Conservation (phyloP, 2,329 filamentous ascomycete species). For the Monosporascus cannonballus region DNA sequence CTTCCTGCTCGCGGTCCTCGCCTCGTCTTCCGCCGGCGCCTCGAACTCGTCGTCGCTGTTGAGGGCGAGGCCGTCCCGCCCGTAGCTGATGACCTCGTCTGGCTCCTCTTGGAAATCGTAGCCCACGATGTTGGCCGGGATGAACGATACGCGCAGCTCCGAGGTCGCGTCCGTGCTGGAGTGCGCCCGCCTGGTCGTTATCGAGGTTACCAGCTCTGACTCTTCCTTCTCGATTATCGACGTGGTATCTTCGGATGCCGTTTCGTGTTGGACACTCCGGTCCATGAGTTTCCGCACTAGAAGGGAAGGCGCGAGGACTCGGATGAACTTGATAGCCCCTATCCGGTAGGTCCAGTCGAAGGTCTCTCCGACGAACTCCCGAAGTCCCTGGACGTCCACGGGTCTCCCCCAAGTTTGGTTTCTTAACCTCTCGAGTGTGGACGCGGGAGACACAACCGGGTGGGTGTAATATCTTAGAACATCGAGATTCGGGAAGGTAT, state of each 20-base stretch:
- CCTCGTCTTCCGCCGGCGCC: constrained; percentile 15
- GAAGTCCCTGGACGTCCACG: constrained; percentile 60
- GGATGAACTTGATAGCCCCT: constrained; percentile 80
- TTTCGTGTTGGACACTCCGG: constrained; percentile 27
- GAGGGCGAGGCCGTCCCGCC: constrained; percentile 50
- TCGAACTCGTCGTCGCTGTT: constrained; percentile 61
- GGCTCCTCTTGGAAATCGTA: constrained; percentile 70
- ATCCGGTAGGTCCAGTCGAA: constrained; percentile 80
- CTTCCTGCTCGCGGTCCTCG: constrained; percentile 26
- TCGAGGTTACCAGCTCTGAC: constrained; percentile 52
- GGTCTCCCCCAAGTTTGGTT: constrained; percentile 55
- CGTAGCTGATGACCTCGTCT: constrained; percentile 49
- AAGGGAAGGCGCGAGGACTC: constrained; percentile 70
- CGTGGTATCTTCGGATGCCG: constrained; percentile 22
- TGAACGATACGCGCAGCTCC: constrained; percentile 74
- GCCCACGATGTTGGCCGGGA: constrained; percentile 69
- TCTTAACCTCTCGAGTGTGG: constrained; percentile 48
- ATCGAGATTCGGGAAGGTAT: constrained; percentile 72
- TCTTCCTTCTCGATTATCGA: constrained; percentile 36
- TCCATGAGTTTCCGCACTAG: constrained; percentile 54
- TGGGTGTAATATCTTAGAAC: constrained; percentile 83
- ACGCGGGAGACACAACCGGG: constrained; percentile 66
- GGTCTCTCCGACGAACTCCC: constrained; percentile 68
- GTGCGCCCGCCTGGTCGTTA: constrained; percentile 65
- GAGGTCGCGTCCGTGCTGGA: constrained; percentile 66